phyloP scores from a whole-genome alignment of 345 rosid species.

The Punica granatum region DNA sequence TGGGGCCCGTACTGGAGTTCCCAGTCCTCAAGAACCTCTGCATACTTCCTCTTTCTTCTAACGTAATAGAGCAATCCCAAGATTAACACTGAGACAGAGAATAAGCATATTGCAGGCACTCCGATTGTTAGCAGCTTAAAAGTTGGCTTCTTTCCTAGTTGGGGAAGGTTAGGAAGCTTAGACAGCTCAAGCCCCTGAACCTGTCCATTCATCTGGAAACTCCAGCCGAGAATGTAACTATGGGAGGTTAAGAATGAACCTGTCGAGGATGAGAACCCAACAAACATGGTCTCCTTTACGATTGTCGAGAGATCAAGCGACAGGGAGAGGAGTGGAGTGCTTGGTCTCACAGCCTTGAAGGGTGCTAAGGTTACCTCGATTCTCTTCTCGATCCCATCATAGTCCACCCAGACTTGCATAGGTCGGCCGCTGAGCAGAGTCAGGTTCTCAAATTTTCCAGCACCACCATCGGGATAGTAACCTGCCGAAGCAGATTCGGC shows the following conservation, averaged over 20 bases:
- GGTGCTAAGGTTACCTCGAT: conserved; percentile 48
- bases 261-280: conserved; percentile 73
- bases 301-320: conserved; percentile 26
- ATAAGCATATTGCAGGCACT: conserved; percentile 30
- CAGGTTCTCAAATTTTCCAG: conserved; percentile 13
- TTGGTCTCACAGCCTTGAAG: conserved; percentile 28
- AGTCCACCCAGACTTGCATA: conserved; percentile 56
- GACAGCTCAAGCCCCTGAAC: conserved; percentile 37
- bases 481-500: conserved; percentile 24
- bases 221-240: conserved; percentile 73
- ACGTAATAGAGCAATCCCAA: conserved; percentile 14
- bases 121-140: conserved; percentile 34
- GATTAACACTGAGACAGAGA: conserved; percentile 13
- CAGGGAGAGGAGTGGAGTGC: conserved; percentile 32
- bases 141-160: conserved; percentile 17
- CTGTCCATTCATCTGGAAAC: conserved; percentile 35
- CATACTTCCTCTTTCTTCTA: conserved; percentile 38
- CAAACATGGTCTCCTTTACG: conserved; percentile 31
- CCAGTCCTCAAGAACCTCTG: conserved; percentile 80
- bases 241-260: conserved; percentile 25
- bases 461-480: conserved; percentile 13
- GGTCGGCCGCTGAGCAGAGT: conserved; percentile 21
- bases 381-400: conserved; percentile 19
- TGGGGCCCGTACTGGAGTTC: conserved; percentile 48
- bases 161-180: conserved; percentile 58